A percentile compares a stretch with the other conserved stretches of the same genome.
phyloP scores from a whole-genome alignment of 768 basidiomycete species.

The Panaeolus papilionaceus region DNA sequence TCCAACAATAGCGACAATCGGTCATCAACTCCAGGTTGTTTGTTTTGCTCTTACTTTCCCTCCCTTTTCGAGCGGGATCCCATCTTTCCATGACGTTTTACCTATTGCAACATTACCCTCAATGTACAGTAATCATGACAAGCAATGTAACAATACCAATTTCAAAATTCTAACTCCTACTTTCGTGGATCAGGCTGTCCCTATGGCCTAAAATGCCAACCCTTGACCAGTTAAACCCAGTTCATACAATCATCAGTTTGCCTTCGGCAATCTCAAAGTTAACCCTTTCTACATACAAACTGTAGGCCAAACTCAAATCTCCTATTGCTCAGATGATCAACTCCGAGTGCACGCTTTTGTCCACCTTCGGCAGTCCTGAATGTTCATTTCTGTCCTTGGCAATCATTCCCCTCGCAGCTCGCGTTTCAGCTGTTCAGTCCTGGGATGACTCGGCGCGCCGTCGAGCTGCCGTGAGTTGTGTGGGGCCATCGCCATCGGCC shows the following conservation, averaged over 20 bases:
- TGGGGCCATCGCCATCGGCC: conserved; percentile 8
- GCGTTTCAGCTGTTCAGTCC: conserved; percentile 13
- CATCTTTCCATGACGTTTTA: neutral
- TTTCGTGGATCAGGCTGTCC: neutral
- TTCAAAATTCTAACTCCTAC: neutral
- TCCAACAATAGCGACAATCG: neutral
- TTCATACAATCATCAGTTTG: neutral
- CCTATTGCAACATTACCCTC: neutral
- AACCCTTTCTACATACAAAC: neutral
- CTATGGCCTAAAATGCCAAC: neutral
- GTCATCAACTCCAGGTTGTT: neutral
- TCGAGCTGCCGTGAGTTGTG: conserved; percentile 7
- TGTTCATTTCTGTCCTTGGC: conserved; percentile 6
- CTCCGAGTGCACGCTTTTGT: neutral
- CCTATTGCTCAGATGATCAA: neutral
- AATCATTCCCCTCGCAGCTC: neutral
- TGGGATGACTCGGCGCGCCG: conserved; percentile 11
- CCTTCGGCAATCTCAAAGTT: neutral
- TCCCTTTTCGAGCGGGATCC: neutral
- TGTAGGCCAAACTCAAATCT: neutral
- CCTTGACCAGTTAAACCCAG: neutral
- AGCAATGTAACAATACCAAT: conserved; percentile 12
- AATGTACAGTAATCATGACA: conserved; percentile 6
- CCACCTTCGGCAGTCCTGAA: conserved; percentile 7
- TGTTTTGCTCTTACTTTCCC: neutral